phyloP scores from a whole-genome alignment of 176 grass and related monocot species.

The Musa schizocarpa region DNA sequence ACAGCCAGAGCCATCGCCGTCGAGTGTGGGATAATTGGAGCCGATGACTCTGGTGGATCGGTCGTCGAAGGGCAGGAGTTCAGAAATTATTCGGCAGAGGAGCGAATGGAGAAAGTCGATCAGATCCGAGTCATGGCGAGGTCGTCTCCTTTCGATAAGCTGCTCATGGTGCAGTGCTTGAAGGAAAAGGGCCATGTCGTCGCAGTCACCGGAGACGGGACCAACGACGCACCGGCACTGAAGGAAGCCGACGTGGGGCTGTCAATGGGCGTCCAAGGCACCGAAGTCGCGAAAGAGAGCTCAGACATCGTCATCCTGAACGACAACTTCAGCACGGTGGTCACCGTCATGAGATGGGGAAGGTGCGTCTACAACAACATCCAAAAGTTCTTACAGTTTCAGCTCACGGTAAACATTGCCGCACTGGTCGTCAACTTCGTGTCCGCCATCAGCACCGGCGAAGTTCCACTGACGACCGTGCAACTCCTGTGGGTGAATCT shows the following conservation, averaged over 20 bases:
- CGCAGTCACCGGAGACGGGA: slow-evolving; percentile 79
- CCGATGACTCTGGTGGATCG: slow-evolving; percentile 1
- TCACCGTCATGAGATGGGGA: slow-evolving; percentile 66
- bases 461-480: slow-evolving; percentile 55
- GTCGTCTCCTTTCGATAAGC: slow-evolving; percentile 65
- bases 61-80: slow-evolving; percentile 74
- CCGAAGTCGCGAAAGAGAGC: slow-evolving; percentile 82
- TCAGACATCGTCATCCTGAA: slow-evolving; percentile 81
- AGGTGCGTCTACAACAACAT: slow-evolving; percentile 86
- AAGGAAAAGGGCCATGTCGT: slow-evolving; percentile 88
- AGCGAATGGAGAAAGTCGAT: slow-evolving; percentile 44
- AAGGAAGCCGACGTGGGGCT: slow-evolving; percentile 80
- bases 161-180: slow-evolving; percentile 57
- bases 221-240: slow-evolving; percentile 73
- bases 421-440: slow-evolving; percentile 66
- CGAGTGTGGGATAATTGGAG: slow-evolving; percentile 59
- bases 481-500: slow-evolving; percentile 85
- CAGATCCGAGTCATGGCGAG: slow-evolving; percentile 71
- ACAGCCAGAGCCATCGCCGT: slow-evolving; percentile 65
- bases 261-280: slow-evolving; percentile 83
- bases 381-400: slow-evolving; percentile 89
- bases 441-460: slow-evolving; percentile 34
- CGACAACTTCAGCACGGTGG: slow-evolving; percentile 79
- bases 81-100: slow-evolving; percentile 38
- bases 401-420: slow-evolving; percentile 72